Percentiles rank a stretch among this genome's conserved stretches.
Conservation (phyloP, 2,329 filamentous ascomycete genomes). For the Fusarium staphyleae region DNA sequence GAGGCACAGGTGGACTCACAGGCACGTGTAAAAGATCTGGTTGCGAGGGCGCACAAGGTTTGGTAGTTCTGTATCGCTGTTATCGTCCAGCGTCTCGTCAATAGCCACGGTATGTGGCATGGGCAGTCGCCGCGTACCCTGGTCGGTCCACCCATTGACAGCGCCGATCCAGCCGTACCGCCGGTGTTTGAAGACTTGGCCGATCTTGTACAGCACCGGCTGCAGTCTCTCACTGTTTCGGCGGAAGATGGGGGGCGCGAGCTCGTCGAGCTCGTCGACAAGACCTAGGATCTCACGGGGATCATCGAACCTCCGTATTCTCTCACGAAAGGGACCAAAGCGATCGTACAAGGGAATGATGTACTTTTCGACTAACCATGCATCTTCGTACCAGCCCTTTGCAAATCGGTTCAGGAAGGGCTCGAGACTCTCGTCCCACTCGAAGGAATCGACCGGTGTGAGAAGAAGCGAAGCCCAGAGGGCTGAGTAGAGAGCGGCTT, state of each 20-base stretch:
- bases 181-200: slow-evolving; percentile 83
- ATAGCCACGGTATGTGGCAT: slow-evolving; percentile 39
- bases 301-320: slow-evolving; percentile 40
- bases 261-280: slow-evolving; percentile 55
- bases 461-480: slow-evolving; percentile 74
- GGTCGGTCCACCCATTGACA: slow-evolving; percentile 85
- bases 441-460: slow-evolving; percentile 53
- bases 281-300: slow-evolving; percentile 43
- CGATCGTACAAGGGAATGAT: slow-evolving; percentile 65
- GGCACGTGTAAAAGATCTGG: slow-evolving; percentile 76
- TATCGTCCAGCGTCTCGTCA: slow-evolving; percentile 38
- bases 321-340: slow-evolving; percentile 45
- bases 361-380: slow-evolving; percentile 73
- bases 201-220: slow-evolving; percentile 66
- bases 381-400: slow-evolving; percentile 65
- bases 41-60: slow-evolving; percentile 41
- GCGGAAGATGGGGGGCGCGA: slow-evolving; percentile 47
- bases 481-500: slow-evolving; percentile 72
- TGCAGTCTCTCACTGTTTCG: slow-evolving; percentile 38
- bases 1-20: slow-evolving; percentile 65
- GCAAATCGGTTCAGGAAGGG: slow-evolving; percentile 62
- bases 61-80: slow-evolving; percentile 41
- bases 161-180: slow-evolving; percentile 82
- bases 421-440: slow-evolving; percentile 68
- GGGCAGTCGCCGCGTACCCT: slow-evolving; percentile 43